Base-by-base conservation (phyloP, 2,329 filamentous ascomycete species). In the Phyllosticta citribraziliensis region DNA sequence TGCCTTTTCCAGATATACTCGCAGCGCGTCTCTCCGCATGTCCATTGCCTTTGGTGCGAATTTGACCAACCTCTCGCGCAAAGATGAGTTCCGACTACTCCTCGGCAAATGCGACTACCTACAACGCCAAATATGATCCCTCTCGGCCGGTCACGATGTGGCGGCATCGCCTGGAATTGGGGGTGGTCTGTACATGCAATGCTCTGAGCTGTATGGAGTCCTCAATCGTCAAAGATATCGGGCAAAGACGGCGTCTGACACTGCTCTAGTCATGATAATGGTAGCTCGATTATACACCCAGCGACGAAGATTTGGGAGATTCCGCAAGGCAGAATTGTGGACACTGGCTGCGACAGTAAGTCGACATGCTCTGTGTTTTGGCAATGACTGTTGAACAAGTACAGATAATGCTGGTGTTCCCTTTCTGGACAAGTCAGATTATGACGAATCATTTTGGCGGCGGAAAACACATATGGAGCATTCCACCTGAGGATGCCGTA, bases 81-180 rank as follows among this genome's bases (percentile, higher is more conserved):
- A 61, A 47, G 47, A 61, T 61, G 59, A 30, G 55, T 54, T 50
- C 52, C 55, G 54, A 57, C 47, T 56, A 54, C 55, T 61, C 55
- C 9, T 27, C 52, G 52, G 52, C 52, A 17, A 53, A 53, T 19
- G 20, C 20, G 10, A 24, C 52, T 12, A 14, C 20, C 1, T n/a
- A 22, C 54, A 57, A 56, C 54, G 5, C 50, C 52, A 40, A 57
- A 40, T 61, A 61, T 61, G 54, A 56, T n/a, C 55, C 59, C 19
- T 27, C 52, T 30, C 52, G 52, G 30, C 47, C 54, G 27, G 55
- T 56, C 20, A 56, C 25, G 40, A 51, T 54, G 56, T 62, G 60
- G 60, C 60, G 56, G 30, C 50, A 55, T 30, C 50, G 22, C 47
- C 52, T 62, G 60, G 60, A 62, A 55, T 52, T 62, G 55, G 55